Evolutionary conservation across 768 basidiomycete species (phyloP).

Genomic region (Boletus bicolor): DNA sequence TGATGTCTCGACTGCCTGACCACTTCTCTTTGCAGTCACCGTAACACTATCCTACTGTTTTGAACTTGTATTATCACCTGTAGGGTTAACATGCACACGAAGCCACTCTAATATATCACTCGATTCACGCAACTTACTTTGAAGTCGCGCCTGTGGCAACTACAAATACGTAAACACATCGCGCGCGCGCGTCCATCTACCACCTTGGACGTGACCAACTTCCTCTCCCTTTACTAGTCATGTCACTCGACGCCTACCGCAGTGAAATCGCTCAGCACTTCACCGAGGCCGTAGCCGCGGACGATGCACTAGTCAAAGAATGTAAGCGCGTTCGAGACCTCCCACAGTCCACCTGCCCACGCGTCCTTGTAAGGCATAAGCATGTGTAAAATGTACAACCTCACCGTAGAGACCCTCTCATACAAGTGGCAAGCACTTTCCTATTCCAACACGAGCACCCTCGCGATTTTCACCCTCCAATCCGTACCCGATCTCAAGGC

Average conservation of each 20-base stretch:
- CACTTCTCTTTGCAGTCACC: constrained; percentile 11
- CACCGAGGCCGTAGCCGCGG: constrained; percentile 29
- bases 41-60: constrained; percentile 23
- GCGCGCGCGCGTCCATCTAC: background rate
- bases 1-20: constrained; percentile 17
- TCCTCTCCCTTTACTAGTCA: background rate
- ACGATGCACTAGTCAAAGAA: constrained; percentile 49
- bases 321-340: constrained; percentile 36
- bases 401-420: constrained; percentile 49
- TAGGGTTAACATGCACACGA: constrained; percentile 23
- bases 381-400: constrained; percentile 61
- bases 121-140: background rate
- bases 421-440: constrained; percentile 68
- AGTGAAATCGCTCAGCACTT: constrained; percentile 26
- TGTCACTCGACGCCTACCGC: constrained; percentile 23
- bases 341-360: constrained; percentile 6
- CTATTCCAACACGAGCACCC: constrained; percentile 25
- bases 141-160: constrained; percentile 14
- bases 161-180: background rate
- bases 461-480: constrained; percentile 48
- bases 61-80: constrained; percentile 30
- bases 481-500: constrained; percentile 44
- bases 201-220: background rate
- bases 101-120: constrained; percentile 20
- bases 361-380: constrained; percentile 45